A percentile compares a stretch with the other conserved stretches of the same genome.
Conservation (phyloP, 2,329 filamentous ascomycete genomes). For the Lojkania enalia region DNA sequence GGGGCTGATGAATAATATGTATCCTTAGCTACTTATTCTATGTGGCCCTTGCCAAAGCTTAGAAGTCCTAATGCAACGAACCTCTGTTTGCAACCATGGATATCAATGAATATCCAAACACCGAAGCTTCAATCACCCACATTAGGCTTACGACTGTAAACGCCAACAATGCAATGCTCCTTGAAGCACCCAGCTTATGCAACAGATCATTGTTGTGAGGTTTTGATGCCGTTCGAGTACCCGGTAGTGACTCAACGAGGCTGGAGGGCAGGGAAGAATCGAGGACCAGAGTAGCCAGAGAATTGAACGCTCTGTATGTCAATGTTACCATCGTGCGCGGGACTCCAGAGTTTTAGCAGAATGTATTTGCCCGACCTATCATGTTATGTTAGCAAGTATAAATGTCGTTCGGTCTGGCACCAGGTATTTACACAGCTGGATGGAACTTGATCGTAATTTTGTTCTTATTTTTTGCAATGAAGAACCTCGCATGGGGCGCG, state of each 20-base stretch:
- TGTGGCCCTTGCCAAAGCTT: too few relatives aligned
- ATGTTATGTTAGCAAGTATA: not conserved
- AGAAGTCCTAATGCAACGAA: too few relatives aligned
- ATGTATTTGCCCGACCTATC: constrained; percentile 75
- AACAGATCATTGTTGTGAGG: not conserved
- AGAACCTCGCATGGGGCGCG: constrained; percentile 77
- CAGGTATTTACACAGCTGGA: constrained; percentile 68
- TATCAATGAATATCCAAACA: too few relatives aligned
- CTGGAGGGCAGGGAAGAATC: constrained; percentile 76
- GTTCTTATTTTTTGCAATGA: constrained; percentile 79
- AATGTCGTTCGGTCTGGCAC: too few relatives aligned
- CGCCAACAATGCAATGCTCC: too few relatives aligned
- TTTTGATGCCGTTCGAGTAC: not conserved
- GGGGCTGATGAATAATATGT: too few relatives aligned
- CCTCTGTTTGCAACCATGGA: too few relatives aligned
- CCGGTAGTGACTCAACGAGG: constrained; percentile 28
- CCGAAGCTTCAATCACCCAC: too few relatives aligned
- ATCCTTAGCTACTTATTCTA: too few relatives aligned
- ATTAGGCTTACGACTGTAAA: too few relatives aligned
- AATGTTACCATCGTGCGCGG: constrained; percentile 74
- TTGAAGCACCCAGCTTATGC: too few relatives aligned
- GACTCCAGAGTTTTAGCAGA: constrained; percentile 87
- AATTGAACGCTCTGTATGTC: constrained; percentile 86
- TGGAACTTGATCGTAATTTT: constrained; percentile 87
- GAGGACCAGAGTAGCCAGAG: constrained; percentile 81